A percentile compares a stretch with the other conserved stretches of the same genome.
Conservation (phyloP, 305 asterid genomes). For the Fraxinus ornus region DNA sequence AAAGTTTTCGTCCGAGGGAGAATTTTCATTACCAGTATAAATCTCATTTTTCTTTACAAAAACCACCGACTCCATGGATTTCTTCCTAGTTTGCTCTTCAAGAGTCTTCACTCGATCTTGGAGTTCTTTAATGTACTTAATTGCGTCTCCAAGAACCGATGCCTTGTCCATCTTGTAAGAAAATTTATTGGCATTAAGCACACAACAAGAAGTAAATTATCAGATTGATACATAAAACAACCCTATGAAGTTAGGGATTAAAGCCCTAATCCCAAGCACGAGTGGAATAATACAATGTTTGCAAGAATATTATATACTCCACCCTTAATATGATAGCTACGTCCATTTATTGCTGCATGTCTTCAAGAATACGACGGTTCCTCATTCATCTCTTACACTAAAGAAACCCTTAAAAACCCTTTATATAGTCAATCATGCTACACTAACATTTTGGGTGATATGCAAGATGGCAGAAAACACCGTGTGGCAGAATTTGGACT, state of each 20-base stretch:
- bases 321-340: background rate
- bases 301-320: background rate
- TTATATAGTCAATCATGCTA: no score
- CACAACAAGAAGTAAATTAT: background rate
- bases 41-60: constrained; percentile 52
- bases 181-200: background rate
- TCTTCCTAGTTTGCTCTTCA: constrained; percentile 58
- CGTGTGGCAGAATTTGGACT: no score
- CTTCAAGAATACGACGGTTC: background rate
- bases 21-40: constrained; percentile 25
- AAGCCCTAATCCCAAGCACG: background rate
- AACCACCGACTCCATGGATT: constrained; percentile 48
- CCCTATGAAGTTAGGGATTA: background rate
- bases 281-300: background rate
- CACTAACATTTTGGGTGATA: no score
- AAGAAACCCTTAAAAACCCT: background rate
- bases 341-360: background rate
- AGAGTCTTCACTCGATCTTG: constrained; percentile 52
- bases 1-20: constrained; percentile 36
- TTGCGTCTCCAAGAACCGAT: constrained; percentile 61
- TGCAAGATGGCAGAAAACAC: no score
- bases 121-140: constrained; percentile 57
- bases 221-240: background rate
- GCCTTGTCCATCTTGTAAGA: constrained; percentile 53
- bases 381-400: background rate